Percentiles rank a stretch among this genome's conserved stretches.
phyloP scores from a whole-genome alignment of 331 rosid species.

The Quercus phellos region DNA sequence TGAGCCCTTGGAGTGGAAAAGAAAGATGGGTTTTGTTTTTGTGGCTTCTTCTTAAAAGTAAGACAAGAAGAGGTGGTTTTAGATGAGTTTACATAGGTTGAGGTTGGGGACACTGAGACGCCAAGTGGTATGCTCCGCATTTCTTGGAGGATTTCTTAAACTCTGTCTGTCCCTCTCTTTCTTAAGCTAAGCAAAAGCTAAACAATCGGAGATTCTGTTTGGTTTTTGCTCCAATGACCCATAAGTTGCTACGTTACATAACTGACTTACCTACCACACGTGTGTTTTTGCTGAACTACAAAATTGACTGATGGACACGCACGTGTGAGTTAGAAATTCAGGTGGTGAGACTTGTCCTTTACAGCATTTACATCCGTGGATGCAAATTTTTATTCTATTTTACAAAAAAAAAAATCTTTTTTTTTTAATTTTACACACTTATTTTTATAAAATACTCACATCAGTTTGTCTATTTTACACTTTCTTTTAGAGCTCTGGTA shows the following conservation, averaged over 20 bases:
- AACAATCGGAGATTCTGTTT: constrained; percentile 33
- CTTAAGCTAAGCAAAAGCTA: constrained; percentile 4
- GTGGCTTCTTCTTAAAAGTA: constrained; percentile 24
- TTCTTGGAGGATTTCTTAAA: constrained; percentile 27
- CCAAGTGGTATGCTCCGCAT: constrained; percentile 83
- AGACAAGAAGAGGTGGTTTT: constrained; percentile 28
- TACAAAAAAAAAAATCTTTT: too few relatives aligned
- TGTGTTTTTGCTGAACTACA: not conserved
- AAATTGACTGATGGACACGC: not conserved
- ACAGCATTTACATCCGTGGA: too few relatives aligned
- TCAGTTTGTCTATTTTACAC: too few relatives aligned
- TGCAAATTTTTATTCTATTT: too few relatives aligned
- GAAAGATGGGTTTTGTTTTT: constrained; percentile 18
- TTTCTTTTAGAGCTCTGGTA: too few relatives aligned
- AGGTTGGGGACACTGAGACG: constrained; percentile 47
- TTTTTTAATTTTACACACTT: too few relatives aligned
- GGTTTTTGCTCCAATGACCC: not conserved
- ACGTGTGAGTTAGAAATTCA: not conserved
- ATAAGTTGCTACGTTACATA: not conserved
- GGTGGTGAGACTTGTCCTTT: not conserved
- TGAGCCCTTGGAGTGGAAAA: constrained; percentile 38
- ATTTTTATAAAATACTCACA: too few relatives aligned
- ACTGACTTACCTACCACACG: not conserved
- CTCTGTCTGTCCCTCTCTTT: constrained; percentile 8
- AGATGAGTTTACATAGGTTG: constrained; percentile 46